These are phyloP conservation scores for Zizania palustris DNA, from an alignment of 202 grass and related monocot species.

Conservation along the genomic window DNA sequence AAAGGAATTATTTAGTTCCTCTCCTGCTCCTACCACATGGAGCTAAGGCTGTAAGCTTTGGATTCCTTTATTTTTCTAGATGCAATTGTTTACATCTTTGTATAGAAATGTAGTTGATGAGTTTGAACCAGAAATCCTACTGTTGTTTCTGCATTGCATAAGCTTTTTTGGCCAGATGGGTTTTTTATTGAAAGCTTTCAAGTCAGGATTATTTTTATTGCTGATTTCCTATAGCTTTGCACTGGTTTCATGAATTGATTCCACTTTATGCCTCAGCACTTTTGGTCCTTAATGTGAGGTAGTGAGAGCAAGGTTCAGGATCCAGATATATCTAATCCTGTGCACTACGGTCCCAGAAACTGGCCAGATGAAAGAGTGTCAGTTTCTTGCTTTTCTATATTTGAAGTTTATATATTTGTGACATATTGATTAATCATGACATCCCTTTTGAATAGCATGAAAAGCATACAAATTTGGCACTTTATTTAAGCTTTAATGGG, in stretches of 20 bases:
- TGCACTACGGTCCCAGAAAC: not conserved
- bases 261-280: not conserved
- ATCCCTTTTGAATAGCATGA: not conserved
- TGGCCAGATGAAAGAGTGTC: not conserved
- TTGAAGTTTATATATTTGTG: not conserved
- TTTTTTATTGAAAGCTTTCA: not conserved
- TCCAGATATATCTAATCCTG: not conserved
- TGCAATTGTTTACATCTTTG: not conserved
- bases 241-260: slow-evolving; percentile 12
- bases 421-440: slow-evolving; percentile 4
- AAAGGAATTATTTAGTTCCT: no score
- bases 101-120: not conserved
- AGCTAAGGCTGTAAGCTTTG: not conserved
- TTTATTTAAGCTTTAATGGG: not conserved
- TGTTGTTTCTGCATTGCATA: not conserved
- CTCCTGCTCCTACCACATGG: no score
- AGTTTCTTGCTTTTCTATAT: not conserved
- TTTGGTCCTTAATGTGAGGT: slow-evolving; percentile 11
- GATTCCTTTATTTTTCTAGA: not conserved
- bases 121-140: slow-evolving; percentile 5
- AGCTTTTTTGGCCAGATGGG: not conserved
- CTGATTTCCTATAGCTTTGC: slow-evolving; percentile 10
- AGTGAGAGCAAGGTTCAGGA: not conserved
- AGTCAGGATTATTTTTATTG: not conserved
- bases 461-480: not conserved